These are phyloP conservation scores for Chaetoscypha palmicola DNA, from an alignment of 2,329 filamentous ascomycete species.

Conservation along the genomic window DNA sequence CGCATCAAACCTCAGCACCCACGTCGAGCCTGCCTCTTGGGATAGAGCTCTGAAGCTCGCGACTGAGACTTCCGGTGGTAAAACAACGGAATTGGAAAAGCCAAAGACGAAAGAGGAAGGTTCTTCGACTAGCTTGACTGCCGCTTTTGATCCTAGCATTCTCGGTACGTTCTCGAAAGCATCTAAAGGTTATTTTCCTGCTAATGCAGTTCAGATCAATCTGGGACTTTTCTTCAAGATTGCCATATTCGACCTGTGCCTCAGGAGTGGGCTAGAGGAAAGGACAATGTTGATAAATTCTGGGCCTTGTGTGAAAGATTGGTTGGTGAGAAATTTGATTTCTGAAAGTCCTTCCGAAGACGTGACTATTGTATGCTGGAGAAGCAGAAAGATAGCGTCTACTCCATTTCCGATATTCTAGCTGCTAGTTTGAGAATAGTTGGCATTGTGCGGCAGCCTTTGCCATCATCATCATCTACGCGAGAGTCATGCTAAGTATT, in stretches of 20 bases:
- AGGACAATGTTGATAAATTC: background rate
- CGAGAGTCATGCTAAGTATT: no score
- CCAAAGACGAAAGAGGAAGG: background rate
- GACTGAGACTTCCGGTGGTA: background rate
- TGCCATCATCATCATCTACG: no score
- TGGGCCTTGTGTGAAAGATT: slow-evolving; percentile 5
- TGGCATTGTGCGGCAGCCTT: no score
- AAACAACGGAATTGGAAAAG: background rate
- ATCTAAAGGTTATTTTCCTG: no score
- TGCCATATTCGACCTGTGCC: background rate
- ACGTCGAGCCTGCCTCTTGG: background rate
- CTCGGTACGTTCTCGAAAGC: no score
- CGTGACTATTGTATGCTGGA: no score
- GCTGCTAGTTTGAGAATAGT: no score
- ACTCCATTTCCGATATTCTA: no score
- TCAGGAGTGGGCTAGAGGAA: background rate
- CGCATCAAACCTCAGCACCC: background rate
- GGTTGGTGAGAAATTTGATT: slow-evolving; percentile 3
- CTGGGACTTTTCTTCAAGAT: background rate
- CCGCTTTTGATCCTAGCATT: background rate
- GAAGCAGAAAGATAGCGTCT: no score
- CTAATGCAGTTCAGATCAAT: no score
- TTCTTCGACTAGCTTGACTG: background rate
- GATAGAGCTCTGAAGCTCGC: background rate
- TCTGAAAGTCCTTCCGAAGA: no score